Evolutionary conservation across 805 yeast species (phyloP).

Genomic region (Candida coquimbonensis): DNA sequence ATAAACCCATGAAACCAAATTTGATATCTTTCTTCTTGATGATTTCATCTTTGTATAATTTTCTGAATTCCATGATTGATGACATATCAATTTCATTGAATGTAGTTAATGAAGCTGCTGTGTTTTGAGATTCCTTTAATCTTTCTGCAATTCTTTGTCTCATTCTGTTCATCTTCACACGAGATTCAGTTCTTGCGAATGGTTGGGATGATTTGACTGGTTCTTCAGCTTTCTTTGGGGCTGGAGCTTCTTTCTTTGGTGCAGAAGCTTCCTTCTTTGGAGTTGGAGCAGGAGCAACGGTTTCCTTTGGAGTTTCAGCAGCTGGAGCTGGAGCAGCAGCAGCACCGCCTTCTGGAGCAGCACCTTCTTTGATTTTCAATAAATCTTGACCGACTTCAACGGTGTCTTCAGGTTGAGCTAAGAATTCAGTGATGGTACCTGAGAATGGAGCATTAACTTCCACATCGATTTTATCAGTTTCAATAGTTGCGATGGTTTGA

Average conservation of each 20-base stretch:
- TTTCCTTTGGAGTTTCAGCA: slow-evolving; percentile 18
- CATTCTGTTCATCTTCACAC: slow-evolving; percentile 99
- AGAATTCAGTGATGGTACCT: slow-evolving; percentile 81
- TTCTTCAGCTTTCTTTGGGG: slow-evolving; percentile 19
- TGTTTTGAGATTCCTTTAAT: slow-evolving; percentile 97
- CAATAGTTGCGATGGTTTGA: slow-evolving; percentile 92
- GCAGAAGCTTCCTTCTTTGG: slow-evolving; percentile 15
- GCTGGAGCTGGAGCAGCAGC: background rate
- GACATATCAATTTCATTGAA: slow-evolving; percentile 98
- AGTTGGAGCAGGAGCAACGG: slow-evolving; percentile 1
- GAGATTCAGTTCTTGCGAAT: slow-evolving; percentile 79
- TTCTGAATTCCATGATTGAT: slow-evolving; percentile 85
- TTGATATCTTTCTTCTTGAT: slow-evolving; percentile 89
- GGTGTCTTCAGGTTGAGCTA: slow-evolving; percentile 82
- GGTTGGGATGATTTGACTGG: slow-evolving; percentile 21
- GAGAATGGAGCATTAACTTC: slow-evolving; percentile 92
- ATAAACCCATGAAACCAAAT: slow-evolving; percentile 98
- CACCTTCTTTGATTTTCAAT: slow-evolving; percentile 76
- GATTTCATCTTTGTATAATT: slow-evolving; percentile 93
- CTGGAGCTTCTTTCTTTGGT: slow-evolving; percentile 6
- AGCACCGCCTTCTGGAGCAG: slow-evolving; percentile 52
- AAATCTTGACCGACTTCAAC: slow-evolving; percentile 95
- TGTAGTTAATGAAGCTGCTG: slow-evolving; percentile 96
- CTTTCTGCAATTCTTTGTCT: slow-evolving; percentile 98
- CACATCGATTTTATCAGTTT: slow-evolving; percentile 96